Evolutionary conservation across 352 stramenopile species (phyloP), one percentile per base, ranked within the genome.

Genomic region (Globisporangium nodosum): DNA sequence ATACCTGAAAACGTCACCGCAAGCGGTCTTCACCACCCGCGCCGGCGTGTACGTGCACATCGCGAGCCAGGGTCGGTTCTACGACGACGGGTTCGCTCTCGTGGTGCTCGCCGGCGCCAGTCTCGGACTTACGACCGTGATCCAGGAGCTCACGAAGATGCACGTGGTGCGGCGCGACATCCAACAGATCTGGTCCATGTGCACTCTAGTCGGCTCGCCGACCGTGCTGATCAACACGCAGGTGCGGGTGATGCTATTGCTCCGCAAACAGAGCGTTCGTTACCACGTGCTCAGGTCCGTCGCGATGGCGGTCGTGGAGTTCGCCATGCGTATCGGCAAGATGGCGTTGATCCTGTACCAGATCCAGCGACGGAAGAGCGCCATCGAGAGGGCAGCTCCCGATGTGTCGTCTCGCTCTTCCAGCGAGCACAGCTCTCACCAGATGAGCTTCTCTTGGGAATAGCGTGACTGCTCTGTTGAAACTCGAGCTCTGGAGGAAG

Each of bases 181-280:
- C 3, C 47, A 62, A 0, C 68, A 73, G 18, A 73, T 70, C 12
- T 63, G 65, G 15, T 66, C 66, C 47, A 76, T 80, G 68, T 74
- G 66, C 27, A 58, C 76, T 5, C 45, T 68, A 0, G 61, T 82
- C 5, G 70, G 45, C 1, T n/a, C 78, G 0, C 65, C 73, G 11
- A 80, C 70, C 1, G 70, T 79, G 18, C 43, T 82, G 31, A 74
- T 82, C 40, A 68, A 82, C 49, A 80, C 70, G 6, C 68, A 80
- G 43, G 51, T 73, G 11, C 66, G 66, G 45, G 66, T 82, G 2
- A 53, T 76, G 15, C n/a, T 60, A 33, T 30, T 76, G 31, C 39
- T 76, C 12, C 66, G 68, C 0, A 61, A 58, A 13, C 49, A 68
- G 45, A 71, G 69, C 45, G 57, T 52, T 12, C 40, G 50, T 2